Evolutionary conservation across 371 early-diverging fungal genomes (phyloP).

Genomic region (Mortierella sp.): DNA sequence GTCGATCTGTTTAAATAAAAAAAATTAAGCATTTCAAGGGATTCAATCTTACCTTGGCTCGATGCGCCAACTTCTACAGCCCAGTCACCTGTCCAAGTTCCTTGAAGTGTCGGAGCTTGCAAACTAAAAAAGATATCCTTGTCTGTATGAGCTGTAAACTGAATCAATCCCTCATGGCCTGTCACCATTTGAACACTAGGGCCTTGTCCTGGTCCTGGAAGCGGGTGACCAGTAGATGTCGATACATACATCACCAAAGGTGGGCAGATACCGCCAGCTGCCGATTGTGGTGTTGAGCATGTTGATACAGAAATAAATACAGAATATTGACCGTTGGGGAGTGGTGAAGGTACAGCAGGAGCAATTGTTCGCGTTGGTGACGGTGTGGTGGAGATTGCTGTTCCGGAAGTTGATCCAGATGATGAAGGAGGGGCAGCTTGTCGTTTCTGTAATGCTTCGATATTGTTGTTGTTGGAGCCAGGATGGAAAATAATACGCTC

Average conservation of each 20-base stretch:
- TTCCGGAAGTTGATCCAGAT: not conserved
- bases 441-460: conserved; percentile 10
- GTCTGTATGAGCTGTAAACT: conserved; percentile 36
- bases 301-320: conserved; percentile 53
- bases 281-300: conserved; percentile 38
- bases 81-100: conserved; percentile 64
- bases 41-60: conserved; percentile 58
- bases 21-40: too few relatives aligned
- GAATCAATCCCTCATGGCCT: conserved; percentile 40
- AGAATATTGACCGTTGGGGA: conserved; percentile 40
- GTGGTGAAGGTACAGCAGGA: conserved; percentile 30
- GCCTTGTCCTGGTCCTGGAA: conserved; percentile 64
- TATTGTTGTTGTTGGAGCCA: conserved; percentile 1
- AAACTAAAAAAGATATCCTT: conserved; percentile 59
- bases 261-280: conserved; percentile 32
- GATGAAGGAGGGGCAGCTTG: conserved; percentile 15
- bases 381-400: conserved; percentile 13
- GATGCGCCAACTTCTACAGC: conserved; percentile 69
- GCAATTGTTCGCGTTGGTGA: conserved; percentile 32
- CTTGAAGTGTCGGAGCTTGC: conserved; percentile 56
- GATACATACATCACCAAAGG: conserved; percentile 62
- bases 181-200: conserved; percentile 45
- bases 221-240: conserved; percentile 56
- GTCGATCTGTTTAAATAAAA: too few relatives aligned
- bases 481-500: conserved; percentile 48